Conservation (phyloP, 2,329 filamentous ascomycete species). For the Nemania abortiva region DNA sequence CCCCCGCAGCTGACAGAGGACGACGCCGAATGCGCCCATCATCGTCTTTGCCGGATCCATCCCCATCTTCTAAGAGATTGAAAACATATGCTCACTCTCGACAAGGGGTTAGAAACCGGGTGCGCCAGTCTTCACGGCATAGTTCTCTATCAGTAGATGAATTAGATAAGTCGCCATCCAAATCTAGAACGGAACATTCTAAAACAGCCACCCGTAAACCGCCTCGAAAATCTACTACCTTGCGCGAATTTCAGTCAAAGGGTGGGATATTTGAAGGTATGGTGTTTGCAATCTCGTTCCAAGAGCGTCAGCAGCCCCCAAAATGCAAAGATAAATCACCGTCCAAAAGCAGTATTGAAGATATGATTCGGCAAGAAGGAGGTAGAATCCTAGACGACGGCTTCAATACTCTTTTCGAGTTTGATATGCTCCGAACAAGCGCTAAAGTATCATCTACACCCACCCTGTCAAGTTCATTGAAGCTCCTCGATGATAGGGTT, state of each 20-base stretch:
- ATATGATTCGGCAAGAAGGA: constrained; percentile 76
- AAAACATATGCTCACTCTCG: constrained; percentile 45
- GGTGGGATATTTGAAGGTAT: constrained; percentile 77
- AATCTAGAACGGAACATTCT: constrained; percentile 47
- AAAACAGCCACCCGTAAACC: constrained; percentile 38
- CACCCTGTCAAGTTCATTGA: constrained; percentile 55
- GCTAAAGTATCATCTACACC: constrained; percentile 41
- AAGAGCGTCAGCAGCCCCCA: constrained; percentile 60
- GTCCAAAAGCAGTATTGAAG: constrained; percentile 61
- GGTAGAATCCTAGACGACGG: constrained; percentile 78
- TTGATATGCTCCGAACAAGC: constrained; percentile 50
- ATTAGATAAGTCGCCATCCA: constrained; percentile 56
- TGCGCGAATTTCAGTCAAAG: constrained; percentile 36
- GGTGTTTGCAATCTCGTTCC: constrained; percentile 87
- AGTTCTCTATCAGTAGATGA: constrained; percentile 64
- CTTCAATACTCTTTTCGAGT: constrained; percentile 84
- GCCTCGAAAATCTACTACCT: constrained; percentile 40
- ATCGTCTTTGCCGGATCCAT: constrained; percentile 40
- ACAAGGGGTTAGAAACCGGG: constrained; percentile 46
- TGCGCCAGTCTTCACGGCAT: constrained; percentile 43
- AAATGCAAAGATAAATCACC: constrained; percentile 65
- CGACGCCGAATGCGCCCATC: constrained; percentile 46
- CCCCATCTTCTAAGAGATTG: constrained; percentile 41
- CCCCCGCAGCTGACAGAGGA: constrained; percentile 51
- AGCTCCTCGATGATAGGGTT: constrained; percentile 66